Percentiles rank a stretch among this genome's conserved stretches.
These are phyloP conservation scores for Acaromyces ingoldii DNA, from an alignment of 1,284 basidiomycete genomes.

Conservation along the genomic window DNA sequence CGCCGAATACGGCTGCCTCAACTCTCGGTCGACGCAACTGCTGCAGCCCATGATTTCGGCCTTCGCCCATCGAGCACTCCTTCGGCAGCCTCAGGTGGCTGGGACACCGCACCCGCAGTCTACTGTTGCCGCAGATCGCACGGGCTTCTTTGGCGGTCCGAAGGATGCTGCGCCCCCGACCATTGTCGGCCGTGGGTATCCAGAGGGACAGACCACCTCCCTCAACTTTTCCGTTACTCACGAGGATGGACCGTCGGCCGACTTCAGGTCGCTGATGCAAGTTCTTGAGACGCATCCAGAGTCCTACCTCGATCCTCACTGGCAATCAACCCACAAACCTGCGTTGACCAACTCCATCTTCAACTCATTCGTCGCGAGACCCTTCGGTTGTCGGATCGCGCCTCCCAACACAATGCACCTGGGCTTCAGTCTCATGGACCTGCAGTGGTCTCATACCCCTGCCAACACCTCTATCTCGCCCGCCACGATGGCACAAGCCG, in stretches of 20 bases:
- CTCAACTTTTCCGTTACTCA: constrained; percentile 50
- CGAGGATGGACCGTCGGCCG: constrained; percentile 44
- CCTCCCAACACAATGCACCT: constrained; percentile 48
- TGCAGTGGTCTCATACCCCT: constrained; percentile 52
- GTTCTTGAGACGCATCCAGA: constrained; percentile 41
- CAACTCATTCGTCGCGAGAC: constrained; percentile 42
- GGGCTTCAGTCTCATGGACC: constrained; percentile 52
- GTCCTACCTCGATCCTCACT: constrained; percentile 43
- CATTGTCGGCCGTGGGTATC: neutral
- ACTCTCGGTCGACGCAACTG: constrained; percentile 46
- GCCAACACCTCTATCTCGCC: constrained; percentile 36
- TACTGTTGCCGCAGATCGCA: neutral
- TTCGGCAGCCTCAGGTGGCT: constrained; percentile 1
- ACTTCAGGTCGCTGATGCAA: constrained; percentile 48
- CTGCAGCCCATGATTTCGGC: constrained; percentile 46
- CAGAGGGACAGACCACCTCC: neutral
- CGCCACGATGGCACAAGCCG: constrained; percentile 51
- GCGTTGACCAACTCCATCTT: constrained; percentile 48
- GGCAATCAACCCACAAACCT: constrained; percentile 36
- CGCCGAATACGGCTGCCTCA: constrained; percentile 52
- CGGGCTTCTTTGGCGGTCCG: neutral
- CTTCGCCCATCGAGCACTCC: constrained; percentile 27
- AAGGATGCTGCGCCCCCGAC: neutral
- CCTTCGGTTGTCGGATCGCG: constrained; percentile 50
- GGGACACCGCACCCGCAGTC: neutral